A percentile compares a stretch with the other conserved stretches of the same genome.
phyloP scores from a whole-genome alignment of 148 eudicot genomes.

The Vaccinium macrocarpon region DNA sequence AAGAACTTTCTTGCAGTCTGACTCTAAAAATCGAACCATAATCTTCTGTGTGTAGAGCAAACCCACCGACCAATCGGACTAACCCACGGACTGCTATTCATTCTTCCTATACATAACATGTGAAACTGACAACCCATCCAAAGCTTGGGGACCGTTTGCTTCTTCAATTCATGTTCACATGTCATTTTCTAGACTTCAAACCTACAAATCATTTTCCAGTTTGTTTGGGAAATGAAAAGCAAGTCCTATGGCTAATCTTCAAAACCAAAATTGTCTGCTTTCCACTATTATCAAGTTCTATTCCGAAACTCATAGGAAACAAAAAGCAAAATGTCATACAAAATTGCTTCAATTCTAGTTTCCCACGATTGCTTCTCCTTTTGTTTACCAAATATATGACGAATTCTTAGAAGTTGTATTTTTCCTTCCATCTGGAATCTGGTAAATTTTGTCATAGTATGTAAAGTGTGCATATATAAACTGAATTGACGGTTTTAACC shows the following conservation, averaged over 20 bases:
- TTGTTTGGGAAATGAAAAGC: slow-evolving; percentile 10
- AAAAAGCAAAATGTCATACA: background rate
- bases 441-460: background rate
- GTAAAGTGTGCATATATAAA: too few relatives aligned
- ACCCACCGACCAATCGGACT: background rate
- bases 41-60: too few relatives aligned
- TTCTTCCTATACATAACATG: background rate
- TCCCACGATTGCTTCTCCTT: too few relatives aligned
- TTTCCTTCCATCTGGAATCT: background rate
- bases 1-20: too few relatives aligned
- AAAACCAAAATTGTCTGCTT: background rate
- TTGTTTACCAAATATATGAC: background rate
- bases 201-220: background rate
- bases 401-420: background rate
- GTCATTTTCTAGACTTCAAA: background rate
- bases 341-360: background rate
- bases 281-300: background rate
- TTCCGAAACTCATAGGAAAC: background rate
- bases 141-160: background rate
- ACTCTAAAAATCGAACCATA: background rate
- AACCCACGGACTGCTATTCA: too few relatives aligned
- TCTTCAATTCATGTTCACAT: background rate
- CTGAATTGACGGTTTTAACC: too few relatives aligned
- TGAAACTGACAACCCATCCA: background rate
- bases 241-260: background rate